Conservation (phyloP, 305 asterid genomes). For the Ilex paraguariensis region DNA sequence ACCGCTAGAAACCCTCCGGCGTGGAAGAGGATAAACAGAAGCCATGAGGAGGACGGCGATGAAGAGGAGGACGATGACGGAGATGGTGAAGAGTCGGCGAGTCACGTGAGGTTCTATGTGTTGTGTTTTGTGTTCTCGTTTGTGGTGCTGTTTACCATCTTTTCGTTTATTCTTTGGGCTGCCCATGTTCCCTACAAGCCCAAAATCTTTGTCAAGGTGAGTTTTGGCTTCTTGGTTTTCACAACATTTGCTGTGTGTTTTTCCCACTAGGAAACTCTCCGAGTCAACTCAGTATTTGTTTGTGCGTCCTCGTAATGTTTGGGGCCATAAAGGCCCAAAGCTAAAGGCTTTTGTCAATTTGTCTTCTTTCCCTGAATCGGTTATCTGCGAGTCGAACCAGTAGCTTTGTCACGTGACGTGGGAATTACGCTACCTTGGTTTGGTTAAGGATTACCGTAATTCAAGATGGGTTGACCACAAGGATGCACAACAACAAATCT, state of each 20-base stretch:
- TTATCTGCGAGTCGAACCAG: too few species aligned
- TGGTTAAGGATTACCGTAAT: too few species aligned
- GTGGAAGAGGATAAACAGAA: slow-evolving; percentile 51
- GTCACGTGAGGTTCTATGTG: slow-evolving; percentile 44
- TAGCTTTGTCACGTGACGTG: too few species aligned
- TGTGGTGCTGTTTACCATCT: slow-evolving; percentile 43
- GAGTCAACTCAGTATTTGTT: slow-evolving; percentile 20
- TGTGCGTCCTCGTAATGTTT: background rate
- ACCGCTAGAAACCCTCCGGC: slow-evolving; percentile 22
- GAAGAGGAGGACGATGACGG: slow-evolving; percentile 28
- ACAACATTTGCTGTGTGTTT: background rate
- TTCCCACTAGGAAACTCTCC: slow-evolving; percentile 2
- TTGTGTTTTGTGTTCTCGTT: slow-evolving; percentile 59
- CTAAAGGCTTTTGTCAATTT: slow-evolving; percentile 19
- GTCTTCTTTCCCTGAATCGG: slow-evolving; percentile 4
- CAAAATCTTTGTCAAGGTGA: slow-evolving; percentile 57
- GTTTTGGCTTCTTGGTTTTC: background rate
- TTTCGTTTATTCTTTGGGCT: slow-evolving; percentile 76
- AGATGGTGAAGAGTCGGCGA: slow-evolving; percentile 12
- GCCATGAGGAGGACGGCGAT: slow-evolving; percentile 17
- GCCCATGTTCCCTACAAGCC: slow-evolving; percentile 60
- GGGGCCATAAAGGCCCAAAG: too few species aligned
- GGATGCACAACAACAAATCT: too few species aligned
- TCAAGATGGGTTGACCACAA: too few species aligned
- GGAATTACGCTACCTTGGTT: too few species aligned